Evolutionary conservation across 495 filamentous ascomycete genomes (phyloP).

Genomic region (Penicillium steckii): DNA sequence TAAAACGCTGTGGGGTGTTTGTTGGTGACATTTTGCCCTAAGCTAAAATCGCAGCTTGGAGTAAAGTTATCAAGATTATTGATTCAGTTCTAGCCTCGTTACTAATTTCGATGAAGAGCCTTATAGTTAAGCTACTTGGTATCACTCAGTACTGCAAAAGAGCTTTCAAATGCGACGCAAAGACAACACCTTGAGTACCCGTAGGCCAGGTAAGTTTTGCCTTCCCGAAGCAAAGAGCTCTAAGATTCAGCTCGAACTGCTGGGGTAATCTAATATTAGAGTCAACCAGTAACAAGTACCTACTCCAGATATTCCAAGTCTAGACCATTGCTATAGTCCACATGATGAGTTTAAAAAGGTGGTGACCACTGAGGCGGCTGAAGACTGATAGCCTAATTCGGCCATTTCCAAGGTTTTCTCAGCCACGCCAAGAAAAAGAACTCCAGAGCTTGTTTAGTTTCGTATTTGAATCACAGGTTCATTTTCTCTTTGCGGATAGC

Average conservation of each 20-base stretch:
- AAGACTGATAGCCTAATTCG: neutral
- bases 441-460: neutral
- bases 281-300: neutral
- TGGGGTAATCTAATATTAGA: neutral
- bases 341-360: neutral
- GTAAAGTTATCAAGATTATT: neutral
- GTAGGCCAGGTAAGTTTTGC: neutral
- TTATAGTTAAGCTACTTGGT: neutral
- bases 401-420: neutral
- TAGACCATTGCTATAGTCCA: neutral
- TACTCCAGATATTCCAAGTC: no score
- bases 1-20: neutral
- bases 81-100: neutral
- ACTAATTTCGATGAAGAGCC: neutral
- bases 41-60: neutral
- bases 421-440: neutral
- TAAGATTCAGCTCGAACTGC: neutral
- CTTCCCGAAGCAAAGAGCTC: neutral
- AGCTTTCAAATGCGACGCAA: neutral
- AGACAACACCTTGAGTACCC: neutral
- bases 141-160: neutral
- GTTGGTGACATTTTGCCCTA: neutral
- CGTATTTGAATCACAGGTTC: neutral
- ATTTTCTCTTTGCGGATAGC: neutral
- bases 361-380: no score